These are phyloP conservation scores for Neofusicoccum sp. DNA, from an alignment of 2,329 filamentous ascomycete genomes.

Conservation along the genomic window DNA sequence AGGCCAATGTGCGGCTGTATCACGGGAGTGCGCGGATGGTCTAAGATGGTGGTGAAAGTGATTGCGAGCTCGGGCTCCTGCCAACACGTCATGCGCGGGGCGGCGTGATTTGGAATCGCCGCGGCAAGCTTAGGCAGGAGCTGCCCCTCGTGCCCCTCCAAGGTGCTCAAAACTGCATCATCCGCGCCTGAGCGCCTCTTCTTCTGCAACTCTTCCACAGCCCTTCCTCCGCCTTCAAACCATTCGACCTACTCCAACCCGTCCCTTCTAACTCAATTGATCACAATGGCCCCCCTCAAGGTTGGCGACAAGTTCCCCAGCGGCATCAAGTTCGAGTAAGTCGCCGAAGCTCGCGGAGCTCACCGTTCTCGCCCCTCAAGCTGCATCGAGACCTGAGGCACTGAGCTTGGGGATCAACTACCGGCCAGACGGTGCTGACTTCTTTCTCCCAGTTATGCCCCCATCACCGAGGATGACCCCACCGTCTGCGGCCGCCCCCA, in stretches of 20 bases:
- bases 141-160: constrained; percentile 20
- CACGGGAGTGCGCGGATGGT: not conserved
- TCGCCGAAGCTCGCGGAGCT: not conserved
- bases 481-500: constrained; percentile 75
- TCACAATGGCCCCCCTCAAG: constrained; percentile 65
- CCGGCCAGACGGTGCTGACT: constrained; percentile 6
- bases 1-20: not conserved
- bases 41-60: constrained; percentile 3
- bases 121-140: not conserved
- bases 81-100: constrained; percentile 17
- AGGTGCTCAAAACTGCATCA: constrained; percentile 13
- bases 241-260: not conserved
- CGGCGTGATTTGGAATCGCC: constrained; percentile 15
- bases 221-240: not conserved
- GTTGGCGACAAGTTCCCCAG: constrained; percentile 80
- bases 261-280: not conserved
- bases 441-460: constrained; percentile 64
- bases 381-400: no score
- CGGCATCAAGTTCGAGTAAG: constrained; percentile 72
- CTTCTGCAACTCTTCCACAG: not conserved
- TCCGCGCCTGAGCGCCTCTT: not conserved
- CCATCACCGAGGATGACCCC: constrained; percentile 70
- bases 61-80: constrained; percentile 8
- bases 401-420: no score
- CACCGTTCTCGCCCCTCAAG: not conserved